Evolutionary conservation across 352 stramenopile species (phyloP).

Genomic region (Stramenopiles sp.): DNA sequence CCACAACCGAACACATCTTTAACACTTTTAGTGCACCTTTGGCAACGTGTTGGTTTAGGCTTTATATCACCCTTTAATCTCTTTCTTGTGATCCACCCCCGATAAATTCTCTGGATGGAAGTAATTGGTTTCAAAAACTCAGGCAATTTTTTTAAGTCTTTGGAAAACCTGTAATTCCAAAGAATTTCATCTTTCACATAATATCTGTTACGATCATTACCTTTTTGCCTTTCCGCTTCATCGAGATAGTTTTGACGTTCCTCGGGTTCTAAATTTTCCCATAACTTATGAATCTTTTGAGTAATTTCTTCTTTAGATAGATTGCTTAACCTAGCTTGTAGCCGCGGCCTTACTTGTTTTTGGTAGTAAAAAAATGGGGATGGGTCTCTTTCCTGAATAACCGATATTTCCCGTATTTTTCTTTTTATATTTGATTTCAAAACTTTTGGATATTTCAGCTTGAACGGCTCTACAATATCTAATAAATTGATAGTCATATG

Average conservation of each 20-base stretch:
- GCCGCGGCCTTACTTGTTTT: neutral
- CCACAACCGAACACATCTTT: no score
- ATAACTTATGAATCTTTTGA: neutral
- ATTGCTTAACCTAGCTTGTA: neutral
- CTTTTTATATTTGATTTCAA: neutral
- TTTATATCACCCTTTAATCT: neutral
- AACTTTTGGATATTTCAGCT: neutral
- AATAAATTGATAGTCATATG: neutral
- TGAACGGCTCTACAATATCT: neutral
- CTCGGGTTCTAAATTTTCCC: neutral
- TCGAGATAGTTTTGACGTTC: neutral
- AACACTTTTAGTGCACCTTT: neutral
- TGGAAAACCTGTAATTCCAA: neutral
- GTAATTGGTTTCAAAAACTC: neutral
- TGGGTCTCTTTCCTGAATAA: neutral
- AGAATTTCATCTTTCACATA: constrained; percentile 5
- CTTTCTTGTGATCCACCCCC: neutral
- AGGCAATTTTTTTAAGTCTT: neutral
- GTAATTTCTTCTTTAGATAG: constrained; percentile 2
- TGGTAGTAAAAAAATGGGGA: constrained; percentile 3
- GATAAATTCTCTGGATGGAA: neutral
- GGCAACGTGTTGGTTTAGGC: neutral
- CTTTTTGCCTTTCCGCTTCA: neutral
- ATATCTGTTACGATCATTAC: neutral
- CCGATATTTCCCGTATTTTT: neutral